Evolutionary conservation across 768 basidiomycete genomes (phyloP).

Genomic region (Rhodotorula diobovata): DNA sequence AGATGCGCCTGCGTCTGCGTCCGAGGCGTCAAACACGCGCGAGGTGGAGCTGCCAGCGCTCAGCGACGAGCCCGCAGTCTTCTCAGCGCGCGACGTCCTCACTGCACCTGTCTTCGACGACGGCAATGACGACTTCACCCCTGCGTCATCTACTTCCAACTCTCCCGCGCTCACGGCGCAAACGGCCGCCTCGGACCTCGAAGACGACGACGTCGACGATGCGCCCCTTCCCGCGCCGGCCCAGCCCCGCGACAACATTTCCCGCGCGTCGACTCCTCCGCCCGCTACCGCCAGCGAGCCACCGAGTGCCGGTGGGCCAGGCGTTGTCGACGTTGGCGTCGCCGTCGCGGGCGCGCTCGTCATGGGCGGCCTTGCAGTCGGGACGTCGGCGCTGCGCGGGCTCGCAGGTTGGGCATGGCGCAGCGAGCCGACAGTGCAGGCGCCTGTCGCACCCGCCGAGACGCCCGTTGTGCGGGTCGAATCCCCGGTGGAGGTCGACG

Average conservation of each 20-base stretch:
- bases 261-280: neutral
- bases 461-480: no score
- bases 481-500: neutral
- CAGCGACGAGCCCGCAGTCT: neutral
- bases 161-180: neutral
- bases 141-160: neutral
- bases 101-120: neutral
- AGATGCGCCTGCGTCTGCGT: no score
- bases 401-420: conserved; percentile 25
- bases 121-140: neutral
- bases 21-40: neutral
- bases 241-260: neutral
- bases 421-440: neutral
- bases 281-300: neutral
- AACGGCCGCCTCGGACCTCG: neutral
- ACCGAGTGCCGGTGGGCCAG: neutral
- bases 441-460: neutral
- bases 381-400: conserved; percentile 16
- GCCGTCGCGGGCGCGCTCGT: conserved; percentile 21
- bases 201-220: neutral
- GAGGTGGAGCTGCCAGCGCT: neutral
- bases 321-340: conserved; percentile 7
- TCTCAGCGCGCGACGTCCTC: neutral
- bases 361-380: conserved; percentile 30
- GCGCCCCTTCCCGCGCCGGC: neutral